Conservation (phyloP, 768 basidiomycete genomes). For the Xanthoconium purpureum region DNA sequence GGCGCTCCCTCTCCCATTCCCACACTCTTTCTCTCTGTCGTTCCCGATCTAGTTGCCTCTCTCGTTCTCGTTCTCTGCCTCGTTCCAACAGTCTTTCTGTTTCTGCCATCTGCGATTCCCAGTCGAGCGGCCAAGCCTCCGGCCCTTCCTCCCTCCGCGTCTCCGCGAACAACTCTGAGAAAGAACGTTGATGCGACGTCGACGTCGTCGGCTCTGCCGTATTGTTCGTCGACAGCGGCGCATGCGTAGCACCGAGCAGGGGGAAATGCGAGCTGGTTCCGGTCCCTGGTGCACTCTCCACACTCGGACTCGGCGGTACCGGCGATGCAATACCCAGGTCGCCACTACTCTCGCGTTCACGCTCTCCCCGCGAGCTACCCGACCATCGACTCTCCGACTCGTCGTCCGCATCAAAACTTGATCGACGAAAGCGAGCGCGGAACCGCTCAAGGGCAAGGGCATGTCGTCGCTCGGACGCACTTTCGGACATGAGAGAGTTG, state of each 20-base stretch:
- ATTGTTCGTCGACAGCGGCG: background rate
- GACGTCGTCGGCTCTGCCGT: constrained; percentile 8
- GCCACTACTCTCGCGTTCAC: constrained; percentile 6
- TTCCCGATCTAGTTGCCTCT: constrained; percentile 12
- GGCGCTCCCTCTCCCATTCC: constrained; percentile 23
- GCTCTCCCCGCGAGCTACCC: constrained; percentile 16
- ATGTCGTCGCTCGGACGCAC: constrained; percentile 40
- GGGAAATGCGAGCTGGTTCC: constrained; percentile 11
- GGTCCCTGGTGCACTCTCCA: constrained; percentile 13
- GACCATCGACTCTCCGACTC: constrained; percentile 25
- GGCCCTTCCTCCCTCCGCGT: constrained; percentile 13
- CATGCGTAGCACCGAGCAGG: background rate
- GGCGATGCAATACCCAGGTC: constrained; percentile 15
- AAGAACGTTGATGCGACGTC: constrained; percentile 16
- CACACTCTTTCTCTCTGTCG: constrained; percentile 14
- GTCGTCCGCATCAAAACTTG: constrained; percentile 26
- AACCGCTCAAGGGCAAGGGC: constrained; percentile 37
- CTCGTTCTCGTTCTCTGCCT: constrained; percentile 8
- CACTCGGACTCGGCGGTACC: constrained; percentile 8
- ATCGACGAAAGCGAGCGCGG: constrained; percentile 20
- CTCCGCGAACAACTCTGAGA: constrained; percentile 24
- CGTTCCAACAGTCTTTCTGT: constrained; percentile 6
- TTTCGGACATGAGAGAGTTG: constrained; percentile 44
- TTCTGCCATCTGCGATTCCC: constrained; percentile 16
- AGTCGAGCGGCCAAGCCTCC: constrained; percentile 16